Conservation (phyloP, 805 yeast genomes). For the Candida ovalis region DNA sequence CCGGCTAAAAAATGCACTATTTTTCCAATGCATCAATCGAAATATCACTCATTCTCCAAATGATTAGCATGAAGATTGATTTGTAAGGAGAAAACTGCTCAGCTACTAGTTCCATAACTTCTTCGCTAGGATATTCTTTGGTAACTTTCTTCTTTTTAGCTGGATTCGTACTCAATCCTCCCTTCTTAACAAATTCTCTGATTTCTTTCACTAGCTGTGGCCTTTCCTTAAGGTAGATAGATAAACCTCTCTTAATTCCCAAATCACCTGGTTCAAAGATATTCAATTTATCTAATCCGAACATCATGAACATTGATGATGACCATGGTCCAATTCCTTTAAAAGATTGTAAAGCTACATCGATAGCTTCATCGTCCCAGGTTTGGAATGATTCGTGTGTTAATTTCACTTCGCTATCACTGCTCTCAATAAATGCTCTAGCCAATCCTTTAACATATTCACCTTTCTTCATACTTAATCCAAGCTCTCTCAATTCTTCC, state of each 20-base stretch:
- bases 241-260: conserved; percentile 81
- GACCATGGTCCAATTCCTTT: conserved; percentile 86
- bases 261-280: conserved; percentile 76
- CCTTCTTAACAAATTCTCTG: conserved; percentile 33
- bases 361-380: conserved; percentile 13
- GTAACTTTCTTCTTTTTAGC: conserved; percentile 19
- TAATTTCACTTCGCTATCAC: conserved; percentile 16
- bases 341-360: conserved; percentile 27
- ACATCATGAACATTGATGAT: conserved; percentile 80
- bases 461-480: conserved; percentile 66
- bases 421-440: conserved; percentile 39
- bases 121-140: conserved; percentile 43
- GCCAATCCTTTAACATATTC: conserved; percentile 58
- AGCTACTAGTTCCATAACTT: conserved; percentile 51
- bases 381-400: conserved; percentile 14
- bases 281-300: conserved; percentile 62
- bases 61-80: conserved; percentile 60
- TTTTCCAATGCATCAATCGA: conserved; percentile 43
- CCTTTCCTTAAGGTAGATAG: conserved; percentile 54
- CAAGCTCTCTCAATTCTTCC: conserved; percentile 56
- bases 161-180: conserved; percentile 35
- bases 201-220: conserved; percentile 46
- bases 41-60: conserved; percentile 71
- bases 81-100: conserved; percentile 62
- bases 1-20: neutral